These are phyloP conservation scores for Trifolium pratense DNA, from an alignment of 306 rosid species.

Conservation along the genomic window DNA sequence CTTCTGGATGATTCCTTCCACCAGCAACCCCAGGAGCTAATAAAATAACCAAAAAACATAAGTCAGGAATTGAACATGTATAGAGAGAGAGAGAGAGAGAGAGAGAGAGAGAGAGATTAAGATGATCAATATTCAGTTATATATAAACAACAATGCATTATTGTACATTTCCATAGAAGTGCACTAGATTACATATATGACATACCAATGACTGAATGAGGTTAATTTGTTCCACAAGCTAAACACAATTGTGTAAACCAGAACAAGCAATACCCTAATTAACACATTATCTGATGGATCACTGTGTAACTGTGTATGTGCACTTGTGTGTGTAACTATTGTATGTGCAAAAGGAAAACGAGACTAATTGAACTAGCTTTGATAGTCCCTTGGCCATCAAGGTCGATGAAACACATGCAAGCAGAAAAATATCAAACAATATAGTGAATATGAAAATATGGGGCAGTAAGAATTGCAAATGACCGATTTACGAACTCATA, in stretches of 20 bases:
- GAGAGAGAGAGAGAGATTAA: neutral
- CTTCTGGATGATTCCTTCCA: constrained; percentile 81
- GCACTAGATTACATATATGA: neutral
- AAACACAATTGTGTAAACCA: constrained; percentile 5
- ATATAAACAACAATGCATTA: neutral
- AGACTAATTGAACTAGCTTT: constrained; percentile 5
- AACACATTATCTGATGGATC: constrained; percentile 10
- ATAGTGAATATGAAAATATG: neutral
- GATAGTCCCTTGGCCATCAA: neutral
- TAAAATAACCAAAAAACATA: constrained; percentile 23
- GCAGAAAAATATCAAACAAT: neutral
- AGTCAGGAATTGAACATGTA: constrained; percentile 22
- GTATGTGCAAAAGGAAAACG: neutral
- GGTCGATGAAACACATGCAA: neutral
- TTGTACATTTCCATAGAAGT: neutral
- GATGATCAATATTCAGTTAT: neutral
- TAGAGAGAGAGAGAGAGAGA: too few relatives aligned
- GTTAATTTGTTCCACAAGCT: constrained; percentile 9
- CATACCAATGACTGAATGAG: neutral
- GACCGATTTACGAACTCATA: neutral
- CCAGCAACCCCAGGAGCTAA: constrained; percentile 61
- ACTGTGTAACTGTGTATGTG: too few relatives aligned
- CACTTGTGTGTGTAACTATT: neutral
- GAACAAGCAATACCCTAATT: constrained; percentile 1
- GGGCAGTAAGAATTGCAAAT: neutral